phyloP scores from a whole-genome alignment of 2,329 filamentous ascomycete genomes.

The Xylariales sp. region DNA sequence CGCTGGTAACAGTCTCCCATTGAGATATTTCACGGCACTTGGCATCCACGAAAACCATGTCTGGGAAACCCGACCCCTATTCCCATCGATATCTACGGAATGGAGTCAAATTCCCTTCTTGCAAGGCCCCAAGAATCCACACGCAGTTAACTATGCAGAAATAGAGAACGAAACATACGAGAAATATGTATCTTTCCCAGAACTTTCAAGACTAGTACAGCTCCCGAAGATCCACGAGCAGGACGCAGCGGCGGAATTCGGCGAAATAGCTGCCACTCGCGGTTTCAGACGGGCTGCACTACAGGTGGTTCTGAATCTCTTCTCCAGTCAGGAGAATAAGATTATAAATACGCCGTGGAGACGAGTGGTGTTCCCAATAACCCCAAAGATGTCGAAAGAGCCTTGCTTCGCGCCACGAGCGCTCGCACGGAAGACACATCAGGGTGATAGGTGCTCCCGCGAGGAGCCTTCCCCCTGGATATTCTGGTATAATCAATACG shows the following conservation, averaged over 20 bases:
- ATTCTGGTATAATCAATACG: slow-evolving; percentile 21
- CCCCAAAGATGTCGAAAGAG: slow-evolving; percentile 17
- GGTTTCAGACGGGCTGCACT: slow-evolving; percentile 41
- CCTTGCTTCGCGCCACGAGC: slow-evolving; percentile 15
- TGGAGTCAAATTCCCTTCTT: not conserved
- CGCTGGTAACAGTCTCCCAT: not conserved
- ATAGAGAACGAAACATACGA: slow-evolving; percentile 31
- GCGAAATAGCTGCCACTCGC: slow-evolving; percentile 21
- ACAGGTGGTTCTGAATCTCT: slow-evolving; percentile 34
- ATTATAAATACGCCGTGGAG: slow-evolving; percentile 30
- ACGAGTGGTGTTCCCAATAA: slow-evolving; percentile 29
- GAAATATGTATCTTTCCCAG: too few relatives aligned
- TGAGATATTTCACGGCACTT: not conserved
- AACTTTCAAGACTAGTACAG: too few relatives aligned
- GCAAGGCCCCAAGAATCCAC: not conserved
- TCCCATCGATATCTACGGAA: too few relatives aligned
- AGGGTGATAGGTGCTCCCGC: slow-evolving; percentile 4
- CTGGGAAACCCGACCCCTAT: too few relatives aligned
- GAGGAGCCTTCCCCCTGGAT: slow-evolving; percentile 26
- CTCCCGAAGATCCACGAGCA: not conserved
- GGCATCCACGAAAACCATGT: not conserved
- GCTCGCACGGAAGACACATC: slow-evolving; percentile 6
- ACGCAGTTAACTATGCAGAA: slow-evolving; percentile 25
- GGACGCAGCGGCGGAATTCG: not conserved
- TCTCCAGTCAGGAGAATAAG: slow-evolving; percentile 32